Evolutionary conservation across 202 grass and related monocot genomes (phyloP).

Genomic region (Eragrostis tef): DNA sequence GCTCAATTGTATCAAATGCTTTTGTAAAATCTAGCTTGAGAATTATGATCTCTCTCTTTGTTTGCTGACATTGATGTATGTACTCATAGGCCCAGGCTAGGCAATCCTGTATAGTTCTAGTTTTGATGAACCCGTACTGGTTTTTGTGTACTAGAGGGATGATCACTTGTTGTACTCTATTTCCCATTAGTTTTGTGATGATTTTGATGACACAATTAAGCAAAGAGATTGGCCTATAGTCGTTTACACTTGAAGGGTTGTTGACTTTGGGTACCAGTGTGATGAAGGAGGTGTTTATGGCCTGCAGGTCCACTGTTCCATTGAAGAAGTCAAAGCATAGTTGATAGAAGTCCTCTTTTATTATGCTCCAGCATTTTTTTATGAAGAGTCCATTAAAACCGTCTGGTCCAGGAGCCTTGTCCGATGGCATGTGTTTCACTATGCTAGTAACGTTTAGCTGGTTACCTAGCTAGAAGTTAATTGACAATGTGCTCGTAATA

Average conservation of each 20-base stretch:
- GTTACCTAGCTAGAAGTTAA: no score
- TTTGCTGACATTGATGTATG: background rate
- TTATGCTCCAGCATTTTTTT: background rate
- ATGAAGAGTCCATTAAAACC: background rate
- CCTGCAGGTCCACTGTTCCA: background rate
- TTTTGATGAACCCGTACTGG: background rate
- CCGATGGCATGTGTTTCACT: background rate
- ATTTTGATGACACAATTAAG: background rate
- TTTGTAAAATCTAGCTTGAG: background rate
- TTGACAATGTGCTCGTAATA: no score
- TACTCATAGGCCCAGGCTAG: background rate
- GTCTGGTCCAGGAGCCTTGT: background rate
- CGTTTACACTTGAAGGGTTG: background rate
- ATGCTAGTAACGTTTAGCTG: background rate
- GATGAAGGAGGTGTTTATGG: background rate
- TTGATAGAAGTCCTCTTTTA: background rate
- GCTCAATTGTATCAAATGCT: background rate
- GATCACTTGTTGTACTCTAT: background rate
- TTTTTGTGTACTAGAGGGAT: background rate
- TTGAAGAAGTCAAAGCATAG: background rate
- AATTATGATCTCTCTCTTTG: background rate
- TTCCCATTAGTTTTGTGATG: background rate
- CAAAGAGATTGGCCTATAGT: background rate
- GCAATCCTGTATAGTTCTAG: background rate
- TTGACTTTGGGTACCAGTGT: background rate